These are phyloP conservation scores for Monosporozyma aquatica DNA, from an alignment of 805 yeast species.

Conservation along the genomic window DNA sequence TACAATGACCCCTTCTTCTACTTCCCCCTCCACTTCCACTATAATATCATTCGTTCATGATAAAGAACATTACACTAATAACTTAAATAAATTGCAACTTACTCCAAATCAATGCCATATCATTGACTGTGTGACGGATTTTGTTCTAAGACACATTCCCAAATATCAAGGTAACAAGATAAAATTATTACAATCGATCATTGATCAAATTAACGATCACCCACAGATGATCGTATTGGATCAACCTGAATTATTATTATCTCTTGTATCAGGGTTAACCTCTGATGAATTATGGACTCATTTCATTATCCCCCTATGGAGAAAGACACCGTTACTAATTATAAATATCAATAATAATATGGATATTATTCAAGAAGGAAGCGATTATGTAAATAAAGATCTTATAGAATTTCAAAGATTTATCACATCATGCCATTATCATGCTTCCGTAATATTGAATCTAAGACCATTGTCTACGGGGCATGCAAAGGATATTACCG, in stretches of 20 bases:
- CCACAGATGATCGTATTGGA: slow-evolving; percentile 21
- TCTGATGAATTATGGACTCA: slow-evolving; percentile 21
- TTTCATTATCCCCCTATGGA: slow-evolving; percentile 21
- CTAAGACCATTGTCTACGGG: slow-evolving; percentile 70
- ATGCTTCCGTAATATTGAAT: slow-evolving; percentile 31
- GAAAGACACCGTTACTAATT: slow-evolving; percentile 21
- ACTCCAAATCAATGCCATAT: slow-evolving; percentile 21
- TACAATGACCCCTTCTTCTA: too few species aligned
- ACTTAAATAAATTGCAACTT: slow-evolving; percentile 20
- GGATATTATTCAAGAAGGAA: slow-evolving; percentile 12
- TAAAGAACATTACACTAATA: slow-evolving; percentile 11
- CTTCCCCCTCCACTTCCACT: background rate
- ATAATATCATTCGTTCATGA: slow-evolving; percentile 26
- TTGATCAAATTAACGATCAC: slow-evolving; percentile 45
- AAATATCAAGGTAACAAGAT: background rate
- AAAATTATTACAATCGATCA: slow-evolving; percentile 57
- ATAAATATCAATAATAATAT: slow-evolving; percentile 13
- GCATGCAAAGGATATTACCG: slow-evolving; percentile 74
- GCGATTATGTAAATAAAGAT: slow-evolving; percentile 7
- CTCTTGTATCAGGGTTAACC: slow-evolving; percentile 20
- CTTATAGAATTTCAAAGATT: slow-evolving; percentile 24
- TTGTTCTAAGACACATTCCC: slow-evolving; percentile 33
- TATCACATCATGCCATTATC: slow-evolving; percentile 16
- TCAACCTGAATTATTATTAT: slow-evolving; percentile 27
- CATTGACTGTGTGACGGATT: slow-evolving; percentile 40